Base-by-base conservation (phyloP, 257 asterid species). In the Solanum medicagineum region DNA sequence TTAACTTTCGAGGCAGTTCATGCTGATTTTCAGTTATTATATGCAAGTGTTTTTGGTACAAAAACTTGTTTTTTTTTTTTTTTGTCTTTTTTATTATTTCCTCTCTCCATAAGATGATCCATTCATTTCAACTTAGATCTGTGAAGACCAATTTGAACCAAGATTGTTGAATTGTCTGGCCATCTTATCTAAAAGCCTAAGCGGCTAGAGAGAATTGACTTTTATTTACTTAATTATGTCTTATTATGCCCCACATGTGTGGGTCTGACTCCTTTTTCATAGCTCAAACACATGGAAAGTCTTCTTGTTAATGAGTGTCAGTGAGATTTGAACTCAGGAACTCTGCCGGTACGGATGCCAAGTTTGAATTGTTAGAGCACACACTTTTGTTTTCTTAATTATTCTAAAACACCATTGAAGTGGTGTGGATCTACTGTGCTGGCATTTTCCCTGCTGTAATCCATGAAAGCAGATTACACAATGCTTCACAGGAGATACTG, bases 361-460 rank as follows among this genome's bases (percentile, higher is more conserved):
- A n/a, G 14, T 71, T 71, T 22, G n/a, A 74, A 7, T 15, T 14
- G n/a, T 47, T 45, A 22, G 59, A n/a, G 0, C 22, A 7, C 56
- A 14, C n/a, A 12, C 59, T n/a, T 73, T 6, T 7, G 19, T 47
- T 47, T 47, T 12, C 81, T 47, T 74, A 74, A 22, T 47, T 74
- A 74, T 74, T 47, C 79, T 70, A 5, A 15, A 51, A 75, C 10
- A 51, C 22, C 82, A 49, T 51, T 24, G 45, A 22, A 24, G 24
- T 36, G 49, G 49, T 68, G 92, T 89, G 8, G 59, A 44, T 45
- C n/a, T 45, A 22, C 60, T 14, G 22, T 47, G 81, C 60, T 74
- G 20, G 56, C 59, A 22, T 45, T 75, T 74, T 22, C 81, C 81
- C 44, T 47, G 22, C 44, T 75, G 57, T 73, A 73, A 13, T 73